Conservation (phyloP, 345 rosid genomes). For the Salix caprea region DNA sequence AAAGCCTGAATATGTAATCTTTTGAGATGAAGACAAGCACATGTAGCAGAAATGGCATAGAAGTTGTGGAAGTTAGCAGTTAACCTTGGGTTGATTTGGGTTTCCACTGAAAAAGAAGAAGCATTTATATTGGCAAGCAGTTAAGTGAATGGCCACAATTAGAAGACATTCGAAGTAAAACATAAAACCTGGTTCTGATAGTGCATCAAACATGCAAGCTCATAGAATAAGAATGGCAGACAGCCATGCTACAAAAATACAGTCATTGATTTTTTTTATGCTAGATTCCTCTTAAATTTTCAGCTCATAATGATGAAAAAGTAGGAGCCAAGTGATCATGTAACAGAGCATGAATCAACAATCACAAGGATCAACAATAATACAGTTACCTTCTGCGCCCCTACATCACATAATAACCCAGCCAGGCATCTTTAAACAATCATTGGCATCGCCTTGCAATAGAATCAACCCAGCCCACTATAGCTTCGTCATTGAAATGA, state of each 20-base stretch:
- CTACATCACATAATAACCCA: constrained; percentile 1
- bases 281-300: not conserved
- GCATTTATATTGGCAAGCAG: not conserved
- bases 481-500: not conserved
- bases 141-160: not conserved
- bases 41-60: not conserved
- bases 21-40: not conserved
- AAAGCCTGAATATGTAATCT: not conserved
- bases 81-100: not conserved
- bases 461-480: not conserved
- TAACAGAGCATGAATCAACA: not conserved
- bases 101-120: not conserved
- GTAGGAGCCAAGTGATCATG: not conserved
- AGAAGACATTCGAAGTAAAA: not conserved
- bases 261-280: not conserved
- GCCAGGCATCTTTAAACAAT: not conserved
- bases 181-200: not conserved
- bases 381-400: not conserved
- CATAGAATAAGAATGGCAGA: not conserved
- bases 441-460: not conserved
- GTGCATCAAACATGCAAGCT: not conserved
- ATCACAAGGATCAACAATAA: not conserved
- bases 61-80: not conserved
- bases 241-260: not conserved
- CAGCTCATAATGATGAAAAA: constrained; percentile 2